phyloP scores from a whole-genome alignment of 192 early-diverging fungal genomes.

The Diversispora epigaea region DNA sequence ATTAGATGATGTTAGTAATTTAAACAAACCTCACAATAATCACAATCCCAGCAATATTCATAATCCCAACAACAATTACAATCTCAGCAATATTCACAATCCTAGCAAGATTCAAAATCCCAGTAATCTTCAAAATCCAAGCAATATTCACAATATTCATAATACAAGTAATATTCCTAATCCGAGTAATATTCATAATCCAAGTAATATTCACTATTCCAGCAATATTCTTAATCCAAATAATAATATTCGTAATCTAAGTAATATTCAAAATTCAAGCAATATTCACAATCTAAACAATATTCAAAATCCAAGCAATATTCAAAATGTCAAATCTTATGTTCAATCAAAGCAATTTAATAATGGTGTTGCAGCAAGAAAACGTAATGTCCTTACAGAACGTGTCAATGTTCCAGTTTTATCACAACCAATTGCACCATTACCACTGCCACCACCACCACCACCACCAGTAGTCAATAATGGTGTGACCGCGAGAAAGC shows the following conservation, averaged over 20 bases:
- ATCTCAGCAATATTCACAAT: neutral
- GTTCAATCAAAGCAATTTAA: too few species aligned
- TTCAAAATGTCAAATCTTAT: too few species aligned
- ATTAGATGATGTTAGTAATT: slow-evolving; percentile 1
- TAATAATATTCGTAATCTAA: too few species aligned
- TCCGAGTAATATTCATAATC: too few species aligned
- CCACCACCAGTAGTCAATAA: too few species aligned
- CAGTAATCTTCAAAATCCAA: neutral
- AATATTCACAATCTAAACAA: too few species aligned
- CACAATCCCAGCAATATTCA: neutral
- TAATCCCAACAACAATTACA: neutral
- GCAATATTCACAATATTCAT: neutral
- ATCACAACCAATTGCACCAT: neutral
- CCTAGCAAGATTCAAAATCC: neutral
- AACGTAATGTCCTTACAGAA: neutral
- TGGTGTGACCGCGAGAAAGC: neutral
- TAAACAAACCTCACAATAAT: neutral
- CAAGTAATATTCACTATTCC: too few species aligned
- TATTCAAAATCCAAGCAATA: too few species aligned
- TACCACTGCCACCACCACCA: too few species aligned
- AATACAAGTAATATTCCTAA: too few species aligned
- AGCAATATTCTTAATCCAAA: too few species aligned
- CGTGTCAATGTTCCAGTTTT: neutral
- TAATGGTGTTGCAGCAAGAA: neutral
- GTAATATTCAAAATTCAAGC: too few species aligned